Conservation (phyloP, 2,329 filamentous ascomycete species). For the Exutisphaerella laricina region DNA sequence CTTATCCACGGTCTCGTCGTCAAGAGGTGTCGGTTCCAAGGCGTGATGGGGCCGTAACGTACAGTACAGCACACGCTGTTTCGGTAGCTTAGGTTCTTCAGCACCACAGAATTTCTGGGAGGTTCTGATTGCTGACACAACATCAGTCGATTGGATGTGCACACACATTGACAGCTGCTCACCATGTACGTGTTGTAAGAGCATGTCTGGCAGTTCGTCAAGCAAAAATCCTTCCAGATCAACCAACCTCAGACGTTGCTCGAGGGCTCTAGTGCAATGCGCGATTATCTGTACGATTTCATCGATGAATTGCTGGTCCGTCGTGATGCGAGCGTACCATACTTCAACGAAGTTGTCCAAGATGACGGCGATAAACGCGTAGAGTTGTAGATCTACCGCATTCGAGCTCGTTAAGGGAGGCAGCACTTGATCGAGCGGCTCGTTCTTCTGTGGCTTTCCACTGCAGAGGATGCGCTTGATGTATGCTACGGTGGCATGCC, state of each 20-base stretch:
- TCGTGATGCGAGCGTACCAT: slow-evolving; percentile 91
- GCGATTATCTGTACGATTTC: slow-evolving; percentile 88
- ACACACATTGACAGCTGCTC: no score
- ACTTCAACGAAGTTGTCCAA: slow-evolving; percentile 83
- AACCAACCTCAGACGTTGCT: slow-evolving; percentile 75
- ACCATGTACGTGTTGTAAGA: slow-evolving; percentile 79
- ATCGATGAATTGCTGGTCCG: slow-evolving; percentile 79
- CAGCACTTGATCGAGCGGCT: slow-evolving; percentile 72
- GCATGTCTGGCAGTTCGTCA: slow-evolving; percentile 77
- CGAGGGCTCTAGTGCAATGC: slow-evolving; percentile 80
- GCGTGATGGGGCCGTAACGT: slow-evolving; percentile 74
- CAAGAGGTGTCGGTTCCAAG: slow-evolving; percentile 67
- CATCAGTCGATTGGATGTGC: neutral
- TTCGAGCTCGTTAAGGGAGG: slow-evolving; percentile 92
- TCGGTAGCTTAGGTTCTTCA: slow-evolving; percentile 2
- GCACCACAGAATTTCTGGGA: slow-evolving; percentile 9
- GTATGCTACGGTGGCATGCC: slow-evolving; percentile 74
- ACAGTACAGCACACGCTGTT: slow-evolving; percentile 56
- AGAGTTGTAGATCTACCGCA: slow-evolving; percentile 87
- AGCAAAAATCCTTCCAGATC: slow-evolving; percentile 78
- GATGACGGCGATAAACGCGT: slow-evolving; percentile 84
- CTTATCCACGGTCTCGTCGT: slow-evolving; percentile 34
- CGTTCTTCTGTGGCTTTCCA: slow-evolving; percentile 34
- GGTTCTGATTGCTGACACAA: slow-evolving; percentile 21
- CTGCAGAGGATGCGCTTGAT: slow-evolving; percentile 37